Conservation (phyloP, 2,329 filamentous ascomycete genomes). For the Pleurostoma richardsiae region DNA sequence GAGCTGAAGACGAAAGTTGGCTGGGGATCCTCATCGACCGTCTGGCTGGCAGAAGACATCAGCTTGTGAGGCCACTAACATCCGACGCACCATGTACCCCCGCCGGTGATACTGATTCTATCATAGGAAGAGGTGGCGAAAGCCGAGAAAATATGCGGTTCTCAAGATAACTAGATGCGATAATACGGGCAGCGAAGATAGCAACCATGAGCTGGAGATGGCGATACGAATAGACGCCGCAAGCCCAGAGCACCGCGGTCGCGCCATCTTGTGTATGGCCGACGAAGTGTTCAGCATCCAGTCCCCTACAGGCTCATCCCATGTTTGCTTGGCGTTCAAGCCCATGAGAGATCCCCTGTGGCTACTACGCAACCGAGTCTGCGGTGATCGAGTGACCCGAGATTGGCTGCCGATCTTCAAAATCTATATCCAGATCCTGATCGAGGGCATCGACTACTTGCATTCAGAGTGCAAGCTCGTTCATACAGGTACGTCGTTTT, state of each 20-base stretch:
- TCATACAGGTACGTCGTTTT: background rate
- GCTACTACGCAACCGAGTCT: constrained; percentile 1
- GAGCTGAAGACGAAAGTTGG: constrained; percentile 1
- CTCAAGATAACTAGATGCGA: constrained; percentile 1
- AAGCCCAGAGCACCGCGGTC: constrained; percentile 1
- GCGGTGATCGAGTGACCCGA: background rate
- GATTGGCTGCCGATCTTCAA: constrained; percentile 11
- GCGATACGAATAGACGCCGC: background rate
- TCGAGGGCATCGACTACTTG: constrained; percentile 1
- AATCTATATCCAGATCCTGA: constrained; percentile 6
- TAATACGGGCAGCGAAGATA: background rate
- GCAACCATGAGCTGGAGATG: constrained; percentile 1
- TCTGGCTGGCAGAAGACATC: constrained; percentile 1
- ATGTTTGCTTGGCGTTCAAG: background rate
- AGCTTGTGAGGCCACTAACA: background rate
- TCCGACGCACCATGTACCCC: background rate
- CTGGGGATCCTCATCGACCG: constrained; percentile 1
- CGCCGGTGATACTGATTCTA: background rate
- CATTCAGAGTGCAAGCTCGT: constrained; percentile 3
- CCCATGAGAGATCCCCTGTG: constrained; percentile 3
- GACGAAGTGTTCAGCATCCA: constrained; percentile 1
- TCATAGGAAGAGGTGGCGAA: background rate
- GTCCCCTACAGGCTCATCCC: constrained; percentile 1
- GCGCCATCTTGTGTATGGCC: constrained; percentile 1
- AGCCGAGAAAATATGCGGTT: background rate